Conservation (phyloP, 2,329 filamentous ascomycete genomes). For the Colletotrichum melonis region DNA sequence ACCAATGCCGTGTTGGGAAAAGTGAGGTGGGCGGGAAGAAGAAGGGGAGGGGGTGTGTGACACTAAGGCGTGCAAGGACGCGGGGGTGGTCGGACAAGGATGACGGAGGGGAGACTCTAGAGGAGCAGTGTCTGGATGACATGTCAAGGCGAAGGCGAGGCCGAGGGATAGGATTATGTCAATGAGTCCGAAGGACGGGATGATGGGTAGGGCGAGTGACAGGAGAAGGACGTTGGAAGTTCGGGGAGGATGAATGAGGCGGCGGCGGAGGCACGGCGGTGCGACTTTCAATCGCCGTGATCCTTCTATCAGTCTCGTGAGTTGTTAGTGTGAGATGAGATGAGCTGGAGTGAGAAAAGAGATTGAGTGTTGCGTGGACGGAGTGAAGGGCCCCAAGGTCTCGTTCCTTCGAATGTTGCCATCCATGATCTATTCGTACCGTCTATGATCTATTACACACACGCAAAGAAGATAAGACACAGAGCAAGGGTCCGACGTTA, state of each 20-base stretch:
- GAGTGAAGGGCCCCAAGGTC: background rate
- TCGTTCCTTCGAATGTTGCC: background rate
- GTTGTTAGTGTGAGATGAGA: background rate
- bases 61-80: slow-evolving; percentile 3
- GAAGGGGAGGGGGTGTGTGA: background rate
- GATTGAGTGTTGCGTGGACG: background rate
- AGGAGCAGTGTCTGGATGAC: background rate
- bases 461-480: background rate
- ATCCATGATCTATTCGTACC: too few relatives aligned
- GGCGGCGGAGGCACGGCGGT: background rate
- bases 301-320: background rate
- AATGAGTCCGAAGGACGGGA: background rate
- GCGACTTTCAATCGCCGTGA: background rate
- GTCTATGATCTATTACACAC: too few relatives aligned
- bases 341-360: slow-evolving; percentile 1
- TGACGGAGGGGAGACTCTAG: background rate
- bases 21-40: slow-evolving; percentile 5
- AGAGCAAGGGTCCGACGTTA: background rate
- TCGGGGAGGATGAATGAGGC: background rate
- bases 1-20: slow-evolving; percentile 8
- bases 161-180: background rate
- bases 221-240: background rate
- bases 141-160: background rate
- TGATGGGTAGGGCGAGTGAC: background rate
- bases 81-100: slow-evolving; percentile 3